These are phyloP conservation scores for Apiotrichum sp. DNA, from an alignment of 1,284 basidiomycete species.

Conservation along the genomic window DNA sequence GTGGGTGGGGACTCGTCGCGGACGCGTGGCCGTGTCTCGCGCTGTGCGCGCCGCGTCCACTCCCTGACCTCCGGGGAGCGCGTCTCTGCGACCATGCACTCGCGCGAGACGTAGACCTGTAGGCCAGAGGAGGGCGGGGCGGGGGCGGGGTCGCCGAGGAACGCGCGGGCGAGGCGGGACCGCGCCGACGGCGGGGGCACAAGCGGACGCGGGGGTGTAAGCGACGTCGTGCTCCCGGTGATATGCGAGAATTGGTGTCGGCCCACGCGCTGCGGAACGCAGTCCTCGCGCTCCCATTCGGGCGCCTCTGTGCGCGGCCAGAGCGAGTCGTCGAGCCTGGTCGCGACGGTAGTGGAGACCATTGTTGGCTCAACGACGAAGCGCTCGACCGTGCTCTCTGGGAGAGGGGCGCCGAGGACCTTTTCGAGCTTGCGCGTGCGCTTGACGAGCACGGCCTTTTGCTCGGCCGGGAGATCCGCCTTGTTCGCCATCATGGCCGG, in stretches of 20 bases:
- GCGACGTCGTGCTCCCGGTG: too few species aligned
- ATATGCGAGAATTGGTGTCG: too few species aligned
- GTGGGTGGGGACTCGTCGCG: conserved; percentile 11
- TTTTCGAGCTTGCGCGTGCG: conserved; percentile 70
- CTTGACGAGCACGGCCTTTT: conserved; percentile 64
- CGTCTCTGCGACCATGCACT: conserved; percentile 24
- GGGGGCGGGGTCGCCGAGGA: not conserved
- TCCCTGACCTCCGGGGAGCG: not conserved
- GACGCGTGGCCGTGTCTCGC: too few species aligned
- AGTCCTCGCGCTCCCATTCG: conserved; percentile 29
- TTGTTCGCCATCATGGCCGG: conserved; percentile 51
- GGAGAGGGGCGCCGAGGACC: conserved; percentile 56
- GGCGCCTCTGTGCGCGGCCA: conserved; percentile 17
- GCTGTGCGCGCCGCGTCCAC: not conserved
- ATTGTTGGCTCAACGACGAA: conserved; percentile 30
- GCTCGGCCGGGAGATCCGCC: conserved; percentile 59
- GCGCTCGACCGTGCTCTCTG: conserved; percentile 25
- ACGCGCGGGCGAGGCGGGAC: not conserved
- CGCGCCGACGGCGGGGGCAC: not conserved
- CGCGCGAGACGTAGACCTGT: conserved; percentile 24
- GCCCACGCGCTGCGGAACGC: conserved; percentile 13
- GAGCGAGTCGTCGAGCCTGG: conserved; percentile 11
- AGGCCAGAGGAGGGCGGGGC: not conserved
- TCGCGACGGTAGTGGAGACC: conserved; percentile 12
- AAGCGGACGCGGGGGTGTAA: too few species aligned